Percentiles rank a stretch among this genome's conserved stretches.
Conservation (phyloP, 2,329 filamentous ascomycete genomes). For the Tolypocladium ovalisporum region DNA sequence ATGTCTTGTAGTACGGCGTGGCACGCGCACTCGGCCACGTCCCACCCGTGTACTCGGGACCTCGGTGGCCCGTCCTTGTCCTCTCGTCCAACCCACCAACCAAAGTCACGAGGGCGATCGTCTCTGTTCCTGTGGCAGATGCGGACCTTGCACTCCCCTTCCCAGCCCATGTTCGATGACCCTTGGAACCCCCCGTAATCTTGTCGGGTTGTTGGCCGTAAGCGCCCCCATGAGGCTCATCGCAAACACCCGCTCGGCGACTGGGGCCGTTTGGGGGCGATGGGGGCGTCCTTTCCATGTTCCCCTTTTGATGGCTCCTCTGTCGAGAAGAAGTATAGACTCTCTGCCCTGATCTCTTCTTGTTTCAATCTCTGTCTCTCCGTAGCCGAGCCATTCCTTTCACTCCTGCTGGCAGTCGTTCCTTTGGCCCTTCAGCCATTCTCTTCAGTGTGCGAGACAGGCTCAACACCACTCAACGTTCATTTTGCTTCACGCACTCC, state of each 20-base stretch:
- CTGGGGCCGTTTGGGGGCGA: neutral
- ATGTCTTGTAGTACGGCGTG: neutral
- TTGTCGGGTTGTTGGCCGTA: neutral
- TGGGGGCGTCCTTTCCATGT: neutral
- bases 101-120: neutral
- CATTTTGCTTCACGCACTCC: neutral
- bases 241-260: neutral
- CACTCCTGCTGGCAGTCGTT: neutral
- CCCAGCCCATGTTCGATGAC: neutral
- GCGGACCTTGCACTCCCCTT: neutral
- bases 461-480: neutral
- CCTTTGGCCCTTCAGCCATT: neutral
- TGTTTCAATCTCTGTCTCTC: neutral
- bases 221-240: neutral
- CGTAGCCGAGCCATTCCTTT: neutral
- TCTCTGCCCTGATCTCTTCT: neutral
- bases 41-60: neutral
- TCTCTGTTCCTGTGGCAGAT: neutral
- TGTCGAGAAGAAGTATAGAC: neutral
- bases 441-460: neutral
- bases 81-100: neutral
- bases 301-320: neutral
- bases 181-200: slow-evolving; percentile 6
- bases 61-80: neutral
- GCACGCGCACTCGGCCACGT: neutral